Evolutionary conservation across 768 basidiomycete species (phyloP).

Genomic region (Suillus occidentalis): DNA sequence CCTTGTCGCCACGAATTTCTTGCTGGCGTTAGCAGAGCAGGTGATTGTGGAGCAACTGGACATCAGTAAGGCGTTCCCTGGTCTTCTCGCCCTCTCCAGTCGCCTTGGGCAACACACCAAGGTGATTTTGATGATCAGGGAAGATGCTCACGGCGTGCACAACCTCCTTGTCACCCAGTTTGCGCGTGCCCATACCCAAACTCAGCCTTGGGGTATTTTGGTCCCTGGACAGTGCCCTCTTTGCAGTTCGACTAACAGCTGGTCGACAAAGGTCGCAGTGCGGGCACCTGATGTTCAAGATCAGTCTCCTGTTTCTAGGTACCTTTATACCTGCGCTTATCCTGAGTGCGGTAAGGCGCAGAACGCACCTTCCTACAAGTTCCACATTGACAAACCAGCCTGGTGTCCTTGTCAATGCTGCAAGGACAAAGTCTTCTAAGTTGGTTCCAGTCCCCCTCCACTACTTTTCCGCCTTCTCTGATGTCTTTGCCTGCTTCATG

Average conservation of each 20-base stretch:
- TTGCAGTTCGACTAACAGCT: not conserved
- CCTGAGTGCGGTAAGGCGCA: not conserved
- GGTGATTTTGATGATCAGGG: not conserved
- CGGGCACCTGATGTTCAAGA: not conserved
- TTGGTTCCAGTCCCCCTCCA: not conserved
- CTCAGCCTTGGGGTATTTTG: not conserved
- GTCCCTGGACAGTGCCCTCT: not conserved
- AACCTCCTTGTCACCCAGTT: not conserved
- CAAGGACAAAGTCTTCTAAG: not conserved
- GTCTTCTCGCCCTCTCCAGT: not conserved
- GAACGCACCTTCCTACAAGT: not conserved
- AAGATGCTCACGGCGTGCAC: not conserved
- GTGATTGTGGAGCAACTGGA: not conserved
- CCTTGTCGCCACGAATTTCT: not conserved
- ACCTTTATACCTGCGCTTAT: not conserved
- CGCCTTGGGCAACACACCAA: not conserved
- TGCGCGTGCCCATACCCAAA: not conserved
- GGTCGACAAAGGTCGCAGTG: not conserved
- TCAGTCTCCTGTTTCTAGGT: not conserved
- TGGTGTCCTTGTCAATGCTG: not conserved
- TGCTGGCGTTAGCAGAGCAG: not conserved
- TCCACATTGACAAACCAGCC: not conserved
- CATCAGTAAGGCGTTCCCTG: not conserved
- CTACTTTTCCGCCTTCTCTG: not conserved
- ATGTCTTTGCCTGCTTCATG: not conserved